phyloP scores from a whole-genome alignment of 148 eudicot species.

The Linanthus parryae region DNA sequence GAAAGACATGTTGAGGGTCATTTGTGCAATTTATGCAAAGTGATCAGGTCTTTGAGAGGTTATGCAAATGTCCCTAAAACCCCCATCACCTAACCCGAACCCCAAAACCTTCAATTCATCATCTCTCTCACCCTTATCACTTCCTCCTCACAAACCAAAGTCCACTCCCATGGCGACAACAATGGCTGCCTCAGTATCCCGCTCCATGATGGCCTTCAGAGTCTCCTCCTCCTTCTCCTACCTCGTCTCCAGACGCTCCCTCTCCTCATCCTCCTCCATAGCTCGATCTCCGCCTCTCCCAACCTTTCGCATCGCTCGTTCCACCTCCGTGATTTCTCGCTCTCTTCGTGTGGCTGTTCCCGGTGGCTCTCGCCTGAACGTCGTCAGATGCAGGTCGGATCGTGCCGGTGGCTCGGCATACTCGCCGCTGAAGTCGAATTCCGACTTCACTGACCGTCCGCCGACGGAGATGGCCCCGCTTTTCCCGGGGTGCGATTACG shows the following conservation, averaged over 20 bases:
- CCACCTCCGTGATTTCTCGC: conserved; percentile 25
- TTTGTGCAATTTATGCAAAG: too few species aligned
- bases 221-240: conserved; percentile 17
- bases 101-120: too few species aligned
- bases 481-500: conserved; percentile 73
- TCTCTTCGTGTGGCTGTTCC: conserved; percentile 22
- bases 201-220: conserved; percentile 33
- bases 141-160: too few species aligned
- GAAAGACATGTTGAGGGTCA: too few species aligned
- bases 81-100: too few species aligned
- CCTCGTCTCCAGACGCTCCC: conserved; percentile 30
- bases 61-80: too few species aligned
- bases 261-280: conserved; percentile 31
- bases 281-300: too few species aligned
- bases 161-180: too few species aligned
- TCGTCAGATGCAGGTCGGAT: conserved; percentile 48
- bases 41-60: too few species aligned
- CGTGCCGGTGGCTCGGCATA: conserved; percentile 52
- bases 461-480: conserved; percentile 82
- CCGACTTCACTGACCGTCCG: conserved; percentile 59
- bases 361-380: conserved; percentile 17
- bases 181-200: conserved; percentile 15
- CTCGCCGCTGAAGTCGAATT: conserved; percentile 61
- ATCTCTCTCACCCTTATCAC: too few species aligned
- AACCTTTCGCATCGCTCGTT: conserved; percentile 16